Conservation (phyloP, 2,329 filamentous ascomycete species). For the Zalaria sp. region DNA sequence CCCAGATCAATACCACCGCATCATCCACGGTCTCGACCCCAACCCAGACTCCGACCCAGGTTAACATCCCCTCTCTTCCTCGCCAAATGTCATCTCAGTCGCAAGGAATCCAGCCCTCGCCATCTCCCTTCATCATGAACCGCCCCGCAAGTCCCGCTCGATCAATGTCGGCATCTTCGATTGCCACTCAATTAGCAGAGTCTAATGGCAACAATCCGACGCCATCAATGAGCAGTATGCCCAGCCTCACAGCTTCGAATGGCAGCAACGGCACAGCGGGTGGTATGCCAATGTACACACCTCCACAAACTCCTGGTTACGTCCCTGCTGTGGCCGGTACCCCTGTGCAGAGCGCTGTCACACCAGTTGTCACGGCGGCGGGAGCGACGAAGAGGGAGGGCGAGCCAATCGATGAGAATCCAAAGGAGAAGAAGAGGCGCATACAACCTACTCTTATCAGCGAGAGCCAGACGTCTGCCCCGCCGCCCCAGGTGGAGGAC, state of each 20-base stretch:
- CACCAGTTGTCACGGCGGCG: background rate
- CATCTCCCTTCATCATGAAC: conserved; percentile 5
- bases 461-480: background rate
- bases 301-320: conserved; percentile 67
- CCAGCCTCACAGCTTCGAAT: conserved; percentile 60
- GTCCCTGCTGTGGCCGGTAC: conserved; percentile 29
- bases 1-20: conserved; percentile 17
- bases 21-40: conserved; percentile 18
- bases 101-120: conserved; percentile 2
- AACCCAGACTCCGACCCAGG: conserved; percentile 6
- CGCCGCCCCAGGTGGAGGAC: background rate
- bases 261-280: conserved; percentile 33
- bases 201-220: conserved; percentile 57
- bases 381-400: conserved; percentile 20
- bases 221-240: conserved; percentile 63
- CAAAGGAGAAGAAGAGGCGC: conserved; percentile 27
- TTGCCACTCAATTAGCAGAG: conserved; percentile 6
- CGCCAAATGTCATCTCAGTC: conserved; percentile 7
- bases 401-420: conserved; percentile 21
- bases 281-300: conserved; percentile 65
- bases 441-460: conserved; percentile 25
- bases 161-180: conserved; percentile 5
- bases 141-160: conserved; percentile 7
- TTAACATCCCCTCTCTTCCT: conserved; percentile 2
- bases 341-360: conserved; percentile 12